Conservation (phyloP, 169 alveolate genomes). For the Cryptosporidium bovis region DNA sequence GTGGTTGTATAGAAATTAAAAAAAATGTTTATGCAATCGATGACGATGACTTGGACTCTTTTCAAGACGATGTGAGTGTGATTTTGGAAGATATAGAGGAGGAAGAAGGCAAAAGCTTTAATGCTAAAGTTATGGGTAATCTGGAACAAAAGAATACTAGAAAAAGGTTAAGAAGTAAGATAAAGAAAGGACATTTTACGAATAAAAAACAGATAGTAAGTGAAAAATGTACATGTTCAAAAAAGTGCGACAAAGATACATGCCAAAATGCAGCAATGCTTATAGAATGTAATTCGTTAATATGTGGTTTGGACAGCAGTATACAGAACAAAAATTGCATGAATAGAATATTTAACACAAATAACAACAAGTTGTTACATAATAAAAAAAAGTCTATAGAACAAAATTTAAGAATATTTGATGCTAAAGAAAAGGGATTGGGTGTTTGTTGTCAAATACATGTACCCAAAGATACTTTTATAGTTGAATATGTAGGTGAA, state of each 20-base stretch:
- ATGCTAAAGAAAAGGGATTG: conserved; percentile 81
- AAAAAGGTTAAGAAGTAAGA: neutral
- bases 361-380: conserved; percentile 19
- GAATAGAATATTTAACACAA: conserved; percentile 76
- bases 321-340: conserved; percentile 76
- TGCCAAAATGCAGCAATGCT: conserved; percentile 77
- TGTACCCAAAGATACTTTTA: conserved; percentile 81
- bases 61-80: neutral
- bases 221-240: conserved; percentile 74
- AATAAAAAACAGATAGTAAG: neutral
- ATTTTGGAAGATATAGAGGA: neutral
- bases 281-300: conserved; percentile 76
- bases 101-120: neutral
- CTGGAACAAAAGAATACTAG: neutral
- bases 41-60: neutral
- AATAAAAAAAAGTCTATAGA: conserved; percentile 53
- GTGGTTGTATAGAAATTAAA: conserved; percentile 27
- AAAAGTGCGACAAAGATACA: conserved; percentile 72
- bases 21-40: conserved; percentile 38
- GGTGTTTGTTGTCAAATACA: conserved; percentile 83
- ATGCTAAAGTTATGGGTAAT: neutral
- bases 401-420: conserved; percentile 51
- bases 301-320: conserved; percentile 75
- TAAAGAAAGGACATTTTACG: neutral
- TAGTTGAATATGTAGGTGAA: conserved; percentile 88